Evolutionary conservation across 352 stramenopile species (phyloP).

Genomic region (Globisporangium acanthophoron): DNA sequence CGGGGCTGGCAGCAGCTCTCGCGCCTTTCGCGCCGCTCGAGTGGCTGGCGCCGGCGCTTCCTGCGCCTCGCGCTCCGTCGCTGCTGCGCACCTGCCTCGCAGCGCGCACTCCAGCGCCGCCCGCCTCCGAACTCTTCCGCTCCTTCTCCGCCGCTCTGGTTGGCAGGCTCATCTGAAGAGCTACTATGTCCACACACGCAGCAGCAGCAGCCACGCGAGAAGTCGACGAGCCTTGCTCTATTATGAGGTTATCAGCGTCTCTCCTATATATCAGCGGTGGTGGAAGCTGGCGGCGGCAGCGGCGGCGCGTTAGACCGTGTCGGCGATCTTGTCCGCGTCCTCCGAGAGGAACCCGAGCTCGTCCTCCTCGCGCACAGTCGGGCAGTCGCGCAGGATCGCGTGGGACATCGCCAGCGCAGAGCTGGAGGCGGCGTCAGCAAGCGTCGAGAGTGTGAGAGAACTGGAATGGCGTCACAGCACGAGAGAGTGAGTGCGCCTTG

Average conservation of each 20-base stretch:
- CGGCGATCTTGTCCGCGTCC: conserved; percentile 57
- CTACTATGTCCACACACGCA: neutral
- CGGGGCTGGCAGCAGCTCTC: conserved; percentile 6
- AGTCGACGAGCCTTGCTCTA: neutral
- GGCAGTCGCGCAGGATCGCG: conserved; percentile 74
- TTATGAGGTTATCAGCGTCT: neutral
- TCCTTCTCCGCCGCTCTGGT: conserved; percentile 5
- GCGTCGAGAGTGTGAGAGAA: neutral
- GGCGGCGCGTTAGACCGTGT: conserved; percentile 46
- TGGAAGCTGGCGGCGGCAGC: too few relatives aligned
- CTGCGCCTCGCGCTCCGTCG: conserved; percentile 17
- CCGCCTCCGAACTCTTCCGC: conserved; percentile 2
- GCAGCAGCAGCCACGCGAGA: too few relatives aligned
- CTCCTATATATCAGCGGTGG: neutral
- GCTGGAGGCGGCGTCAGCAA: conserved; percentile 17
- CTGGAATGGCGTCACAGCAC: neutral
- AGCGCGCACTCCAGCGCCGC: conserved; percentile 12
- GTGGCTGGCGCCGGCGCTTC: conserved; percentile 5
- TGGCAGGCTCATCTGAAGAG: neutral
- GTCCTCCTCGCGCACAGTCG: conserved; percentile 67
- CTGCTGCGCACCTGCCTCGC: conserved; percentile 34
- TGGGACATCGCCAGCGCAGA: conserved; percentile 70
- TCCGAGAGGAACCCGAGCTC: conserved; percentile 74
- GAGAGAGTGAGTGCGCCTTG: neutral
- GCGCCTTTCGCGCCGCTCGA: conserved; percentile 2